These are phyloP conservation scores for Glutinoglossum americanum DNA, from an alignment of 495 filamentous ascomycete species.

Conservation along the genomic window DNA sequence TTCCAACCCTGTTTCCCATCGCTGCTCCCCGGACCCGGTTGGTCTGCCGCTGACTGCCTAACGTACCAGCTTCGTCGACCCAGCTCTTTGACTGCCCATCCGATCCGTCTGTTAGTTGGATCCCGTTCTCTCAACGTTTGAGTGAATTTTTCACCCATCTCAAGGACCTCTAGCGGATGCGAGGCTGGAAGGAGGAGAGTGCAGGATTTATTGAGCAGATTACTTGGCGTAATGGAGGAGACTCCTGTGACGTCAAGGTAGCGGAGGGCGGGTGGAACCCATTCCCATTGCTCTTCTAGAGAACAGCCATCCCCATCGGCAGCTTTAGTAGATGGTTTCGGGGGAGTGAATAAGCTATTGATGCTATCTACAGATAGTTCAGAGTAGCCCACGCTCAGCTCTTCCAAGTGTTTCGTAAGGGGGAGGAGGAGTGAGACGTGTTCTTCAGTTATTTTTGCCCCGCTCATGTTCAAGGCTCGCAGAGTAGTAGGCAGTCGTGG, in stretches of 20 bases:
- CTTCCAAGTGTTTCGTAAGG: conserved; percentile 61
- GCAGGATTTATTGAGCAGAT: conserved; percentile 37
- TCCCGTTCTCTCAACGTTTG: conserved; percentile 32
- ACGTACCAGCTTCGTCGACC: conserved; percentile 53
- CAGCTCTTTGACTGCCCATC: conserved; percentile 49
- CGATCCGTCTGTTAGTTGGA: conserved; percentile 29
- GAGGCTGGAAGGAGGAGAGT: conserved; percentile 37
- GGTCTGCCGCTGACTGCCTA: conserved; percentile 9
- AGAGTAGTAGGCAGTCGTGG: conserved; percentile 48
- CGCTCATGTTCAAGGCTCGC: conserved; percentile 56
- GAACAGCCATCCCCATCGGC: conserved; percentile 5
- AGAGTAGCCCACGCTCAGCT: conserved; percentile 48
- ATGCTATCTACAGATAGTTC: conserved; percentile 44
- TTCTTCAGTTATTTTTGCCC: conserved; percentile 40
- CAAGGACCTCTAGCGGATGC: conserved; percentile 58
- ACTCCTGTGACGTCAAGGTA: conserved; percentile 53
- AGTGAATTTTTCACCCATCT: conserved; percentile 52
- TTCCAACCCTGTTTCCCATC: conserved; percentile 49
- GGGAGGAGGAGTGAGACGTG: conserved; percentile 47
- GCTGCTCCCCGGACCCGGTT: conserved; percentile 9
- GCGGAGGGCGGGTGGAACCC: conserved; percentile 44
- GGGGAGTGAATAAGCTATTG: conserved; percentile 27
- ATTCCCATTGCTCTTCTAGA: conserved; percentile 11
- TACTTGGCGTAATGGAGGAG: conserved; percentile 33
- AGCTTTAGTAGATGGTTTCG: conserved; percentile 7